These are phyloP conservation scores for Lepidium didymum DNA, from an alignment of 345 rosid species.

Conservation along the genomic window DNA sequence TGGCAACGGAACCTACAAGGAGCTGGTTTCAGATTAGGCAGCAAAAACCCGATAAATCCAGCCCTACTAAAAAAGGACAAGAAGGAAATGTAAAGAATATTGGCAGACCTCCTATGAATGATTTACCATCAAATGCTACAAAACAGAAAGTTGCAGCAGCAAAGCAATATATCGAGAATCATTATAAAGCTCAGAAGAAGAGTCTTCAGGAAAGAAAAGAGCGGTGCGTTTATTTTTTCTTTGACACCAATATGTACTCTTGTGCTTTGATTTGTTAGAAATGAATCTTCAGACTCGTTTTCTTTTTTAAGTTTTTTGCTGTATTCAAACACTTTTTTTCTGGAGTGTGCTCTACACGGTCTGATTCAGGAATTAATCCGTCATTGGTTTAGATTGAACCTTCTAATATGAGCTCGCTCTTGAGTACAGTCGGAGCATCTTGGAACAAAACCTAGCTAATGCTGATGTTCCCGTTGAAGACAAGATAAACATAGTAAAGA, in stretches of 20 bases:
- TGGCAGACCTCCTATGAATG: slow-evolving; percentile 34
- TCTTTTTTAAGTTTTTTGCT: not conserved
- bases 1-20: slow-evolving; percentile 41
- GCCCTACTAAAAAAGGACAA: slow-evolving; percentile 32
- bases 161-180: slow-evolving; percentile 40
- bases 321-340: not conserved
- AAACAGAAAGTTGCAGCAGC: slow-evolving; percentile 43
- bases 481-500: slow-evolving; percentile 32
- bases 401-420: slow-evolving; percentile 10
- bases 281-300: not conserved
- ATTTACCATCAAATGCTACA: slow-evolving; percentile 39
- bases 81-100: slow-evolving; percentile 25
- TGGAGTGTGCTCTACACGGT: not conserved
- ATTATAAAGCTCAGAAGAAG: slow-evolving; percentile 40
- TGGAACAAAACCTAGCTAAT: slow-evolving; percentile 40
- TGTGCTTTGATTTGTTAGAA: not conserved
- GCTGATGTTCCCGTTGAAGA: slow-evolving; percentile 45
- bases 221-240: slow-evolving; percentile 22
- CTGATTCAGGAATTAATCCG: not conserved
- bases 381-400: not conserved
- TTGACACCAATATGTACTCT: not conserved
- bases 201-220: slow-evolving; percentile 42
- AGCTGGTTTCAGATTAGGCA: slow-evolving; percentile 43
- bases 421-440: slow-evolving; percentile 33
- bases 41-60: slow-evolving; percentile 25